Evolutionary conservation across 2,329 filamentous ascomycete species (phyloP).

Genomic region (Fonsecaea multimorphosa): DNA sequence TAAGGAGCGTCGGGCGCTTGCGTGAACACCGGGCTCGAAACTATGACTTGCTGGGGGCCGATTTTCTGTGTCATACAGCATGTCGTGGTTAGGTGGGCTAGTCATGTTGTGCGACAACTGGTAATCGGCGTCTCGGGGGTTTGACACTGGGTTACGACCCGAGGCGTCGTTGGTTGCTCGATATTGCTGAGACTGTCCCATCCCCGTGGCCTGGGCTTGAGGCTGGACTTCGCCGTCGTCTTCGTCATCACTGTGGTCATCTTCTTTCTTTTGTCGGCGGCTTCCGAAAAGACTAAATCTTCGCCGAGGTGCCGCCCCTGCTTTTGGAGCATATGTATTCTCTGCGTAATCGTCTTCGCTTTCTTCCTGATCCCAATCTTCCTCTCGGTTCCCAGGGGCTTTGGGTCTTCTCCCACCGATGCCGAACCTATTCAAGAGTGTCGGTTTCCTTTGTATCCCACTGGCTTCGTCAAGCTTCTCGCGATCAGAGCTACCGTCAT

Average conservation of each 20-base stretch:
- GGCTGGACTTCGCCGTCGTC: constrained; percentile 26
- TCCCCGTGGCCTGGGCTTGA: neutral
- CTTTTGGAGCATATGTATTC: constrained; percentile 27
- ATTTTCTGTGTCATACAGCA: constrained; percentile 33
- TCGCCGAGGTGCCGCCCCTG: constrained; percentile 27
- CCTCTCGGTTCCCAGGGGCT: constrained; percentile 37
- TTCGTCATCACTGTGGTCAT: constrained; percentile 30
- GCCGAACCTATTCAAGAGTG: constrained; percentile 37
- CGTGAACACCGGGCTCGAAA: constrained; percentile 23
- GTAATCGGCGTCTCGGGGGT: constrained; percentile 17
- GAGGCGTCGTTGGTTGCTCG: neutral
- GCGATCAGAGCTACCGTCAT: constrained; percentile 47
- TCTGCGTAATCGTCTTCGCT: constrained; percentile 40
- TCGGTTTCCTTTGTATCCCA: constrained; percentile 33
- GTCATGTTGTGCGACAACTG: constrained; percentile 24
- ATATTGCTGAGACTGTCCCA: constrained; percentile 12
- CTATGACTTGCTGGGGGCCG: constrained; percentile 30
- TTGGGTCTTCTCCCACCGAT: constrained; percentile 31
- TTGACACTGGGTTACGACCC: neutral
- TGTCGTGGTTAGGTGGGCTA: constrained; percentile 30
- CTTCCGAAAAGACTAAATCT: constrained; percentile 39
- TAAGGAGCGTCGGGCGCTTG: constrained; percentile 30
- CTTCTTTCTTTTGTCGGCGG: constrained; percentile 30
- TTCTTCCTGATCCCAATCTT: constrained; percentile 40
- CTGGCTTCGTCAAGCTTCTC: constrained; percentile 36